Percentiles rank a stretch among this genome's conserved stretches.
Evolutionary conservation across 2,329 filamentous ascomycete genomes (phyloP).

Genomic region (Colletotrichum falcatum): DNA sequence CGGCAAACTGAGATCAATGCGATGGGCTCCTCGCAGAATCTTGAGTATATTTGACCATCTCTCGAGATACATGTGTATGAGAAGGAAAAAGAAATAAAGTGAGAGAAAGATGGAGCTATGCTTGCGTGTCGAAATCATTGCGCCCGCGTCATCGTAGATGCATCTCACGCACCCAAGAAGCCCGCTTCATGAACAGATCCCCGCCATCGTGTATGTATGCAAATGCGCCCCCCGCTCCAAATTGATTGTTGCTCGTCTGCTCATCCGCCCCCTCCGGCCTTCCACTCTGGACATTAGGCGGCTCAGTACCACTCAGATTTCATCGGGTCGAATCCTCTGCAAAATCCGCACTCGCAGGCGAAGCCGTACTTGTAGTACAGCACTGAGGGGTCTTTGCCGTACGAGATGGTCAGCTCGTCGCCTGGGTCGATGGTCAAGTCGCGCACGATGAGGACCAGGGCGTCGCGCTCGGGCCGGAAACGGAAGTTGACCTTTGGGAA

Average conservation of each 20-base stretch:
- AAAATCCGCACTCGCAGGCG: constrained; percentile 62
- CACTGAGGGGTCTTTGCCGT: constrained; percentile 53
- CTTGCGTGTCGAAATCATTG: not conserved
- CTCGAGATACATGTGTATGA: not conserved
- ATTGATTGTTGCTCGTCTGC: not conserved
- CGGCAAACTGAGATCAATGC: not conserved
- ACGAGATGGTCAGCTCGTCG: constrained; percentile 64
- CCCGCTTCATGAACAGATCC: not conserved
- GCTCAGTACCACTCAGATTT: constrained; percentile 16
- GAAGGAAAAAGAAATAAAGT: not conserved
- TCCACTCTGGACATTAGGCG: not conserved
- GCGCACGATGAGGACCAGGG: constrained; percentile 57
- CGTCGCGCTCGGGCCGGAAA: constrained; percentile 50
- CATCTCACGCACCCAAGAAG: not conserved
- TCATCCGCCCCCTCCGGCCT: not conserved
- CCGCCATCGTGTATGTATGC: not conserved
- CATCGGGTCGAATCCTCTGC: constrained; percentile 44
- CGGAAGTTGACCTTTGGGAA: constrained; percentile 55
- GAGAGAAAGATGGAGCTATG: not conserved
- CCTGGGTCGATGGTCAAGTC: constrained; percentile 53
- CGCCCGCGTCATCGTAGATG: not conserved
- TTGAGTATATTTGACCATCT: not conserved
- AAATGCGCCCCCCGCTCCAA: not conserved
- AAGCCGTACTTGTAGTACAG: constrained; percentile 64
- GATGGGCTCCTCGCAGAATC: not conserved